These are phyloP conservation scores for Aspergillus hiratsukae DNA, from an alignment of 2,329 filamentous ascomycete species.

Conservation along the genomic window DNA sequence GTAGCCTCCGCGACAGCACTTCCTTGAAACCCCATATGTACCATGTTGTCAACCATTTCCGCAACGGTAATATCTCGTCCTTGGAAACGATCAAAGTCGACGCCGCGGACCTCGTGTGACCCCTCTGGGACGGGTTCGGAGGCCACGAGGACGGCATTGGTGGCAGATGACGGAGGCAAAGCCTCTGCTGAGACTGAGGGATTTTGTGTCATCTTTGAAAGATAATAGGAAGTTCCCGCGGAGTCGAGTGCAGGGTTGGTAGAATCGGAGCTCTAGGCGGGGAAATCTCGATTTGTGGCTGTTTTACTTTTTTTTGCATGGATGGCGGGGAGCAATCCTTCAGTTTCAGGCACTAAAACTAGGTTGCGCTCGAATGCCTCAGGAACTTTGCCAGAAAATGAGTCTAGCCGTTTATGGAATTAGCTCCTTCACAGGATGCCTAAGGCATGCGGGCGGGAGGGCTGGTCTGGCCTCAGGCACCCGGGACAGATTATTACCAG, in stretches of 20 bases:
- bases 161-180: conserved; percentile 56
- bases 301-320: conserved; percentile 2
- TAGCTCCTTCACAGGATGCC: not conserved
- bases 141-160: conserved; percentile 76
- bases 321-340: not conserved
- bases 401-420: not conserved
- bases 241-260: not conserved
- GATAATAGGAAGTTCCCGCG: not conserved
- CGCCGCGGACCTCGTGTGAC: conserved; percentile 77
- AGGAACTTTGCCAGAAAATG: not conserved
- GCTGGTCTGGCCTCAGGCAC: not conserved
- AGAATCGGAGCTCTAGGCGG: not conserved
- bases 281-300: not conserved
- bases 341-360: conserved; percentile 6
- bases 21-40: conserved; percentile 79
- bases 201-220: not conserved
- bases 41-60: conserved; percentile 77
- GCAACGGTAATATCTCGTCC: conserved; percentile 72
- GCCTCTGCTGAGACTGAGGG: conserved; percentile 16
- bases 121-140: conserved; percentile 77
- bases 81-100: conserved; percentile 84
- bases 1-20: conserved; percentile 80
- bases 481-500: not conserved
- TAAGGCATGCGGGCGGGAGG: not conserved
- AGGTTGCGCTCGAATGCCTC: not conserved